Base-by-base conservation (phyloP, 192 early-diverging fungal genomes). In the Umbelopsis sp. region DNA sequence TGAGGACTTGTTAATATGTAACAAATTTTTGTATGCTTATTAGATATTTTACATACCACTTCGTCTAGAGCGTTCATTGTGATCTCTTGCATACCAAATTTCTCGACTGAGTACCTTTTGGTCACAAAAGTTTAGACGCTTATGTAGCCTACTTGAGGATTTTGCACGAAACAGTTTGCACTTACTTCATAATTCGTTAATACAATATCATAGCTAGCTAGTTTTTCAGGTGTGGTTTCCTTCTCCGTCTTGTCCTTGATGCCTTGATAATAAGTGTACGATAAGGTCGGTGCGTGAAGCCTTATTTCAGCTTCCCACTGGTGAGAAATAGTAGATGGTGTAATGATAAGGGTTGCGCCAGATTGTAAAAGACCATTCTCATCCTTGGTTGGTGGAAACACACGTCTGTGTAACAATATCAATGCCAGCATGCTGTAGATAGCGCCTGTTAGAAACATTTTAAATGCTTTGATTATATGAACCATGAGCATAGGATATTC, bases 221-320 rank as follows among this genome's bases (percentile, higher is more conserved):
- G 50, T 16, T 79, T 41, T 11, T 78, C 62, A 2, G 75, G 71
- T 17, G 74, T 74, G 3, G 70, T 54, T 20, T 26, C 41, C 17
- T 72, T 38, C 5, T 67, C 32, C 8, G 20, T 17, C 20, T 26
- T 11, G 3, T 17, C 51, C 31, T 71, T 53, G 25, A 73, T 67
- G 10, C 86, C 86, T 21, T 73, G 51, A 74, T 87, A 91, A 9
- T 79, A 51, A 25, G 75, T 69, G 4, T 75, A 73, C 7, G 24
- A 47, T 11, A 91, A 65, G 2, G 73, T 59, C 0, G 87, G 87
- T 1, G 90, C 81, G 72, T 91, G 88, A 7, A 44, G 73, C 20
- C 77, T 66, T 36, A 86, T 82, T 66, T 92, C 91, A 25, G 68
- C 38, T 16, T 71, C 77, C 91, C 91, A 92, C 74, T 92, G 91